Evolutionary conservation across 2,329 filamentous ascomycete genomes (phyloP), one percentile per base, ranked within the genome.

Genomic region (Cercospora sesami): DNA sequence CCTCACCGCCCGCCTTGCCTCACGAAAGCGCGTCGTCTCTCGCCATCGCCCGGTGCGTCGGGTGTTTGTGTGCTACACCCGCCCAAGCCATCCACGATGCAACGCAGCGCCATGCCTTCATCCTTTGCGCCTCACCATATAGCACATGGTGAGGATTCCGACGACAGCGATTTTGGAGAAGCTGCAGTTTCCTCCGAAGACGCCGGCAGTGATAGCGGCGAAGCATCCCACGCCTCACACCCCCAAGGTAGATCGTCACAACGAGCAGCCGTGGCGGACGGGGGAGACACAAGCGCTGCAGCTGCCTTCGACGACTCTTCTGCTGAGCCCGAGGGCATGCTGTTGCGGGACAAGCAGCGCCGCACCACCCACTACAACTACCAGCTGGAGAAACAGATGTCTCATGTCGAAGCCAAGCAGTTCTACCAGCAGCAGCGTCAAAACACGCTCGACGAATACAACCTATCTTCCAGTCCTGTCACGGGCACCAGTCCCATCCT

Each of bases 281-380:
- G 67, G 21, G 72, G 53, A 30, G 72, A 68, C 21, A 69, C 65
- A 36, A 66, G 63, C n/a, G 68, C 64, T 8, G 69, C 66, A 26
- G 58, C 59, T 72, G 67, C 61, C 55, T 23, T 61, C 65, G 60
- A 66, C 63, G 23, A 39, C 65, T 42, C 39, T 12, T 23, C 26
- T 18, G 53, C 70, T 23, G 74, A 74, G 60, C 72, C 66, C 14
- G 71, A 76, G 33, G 78, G 75, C 21, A 71, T 84, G 75, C 79
- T 85, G 51, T 80, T 81, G 51, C 77, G 83, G 73, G 83, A 85
- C 74, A 84, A 82, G 76, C 85, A 87, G 76, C 81, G 84, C 66
- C 90, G 90, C 78, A 97, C 93, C 8, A 92, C 94, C 21, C 96
- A 93, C 78, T 97, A 96, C 81, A 94, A 97, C 80, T 93, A 94